Conservation (phyloP, 192 early-diverging fungal species). For the Mycoemilia scoparia region DNA sequence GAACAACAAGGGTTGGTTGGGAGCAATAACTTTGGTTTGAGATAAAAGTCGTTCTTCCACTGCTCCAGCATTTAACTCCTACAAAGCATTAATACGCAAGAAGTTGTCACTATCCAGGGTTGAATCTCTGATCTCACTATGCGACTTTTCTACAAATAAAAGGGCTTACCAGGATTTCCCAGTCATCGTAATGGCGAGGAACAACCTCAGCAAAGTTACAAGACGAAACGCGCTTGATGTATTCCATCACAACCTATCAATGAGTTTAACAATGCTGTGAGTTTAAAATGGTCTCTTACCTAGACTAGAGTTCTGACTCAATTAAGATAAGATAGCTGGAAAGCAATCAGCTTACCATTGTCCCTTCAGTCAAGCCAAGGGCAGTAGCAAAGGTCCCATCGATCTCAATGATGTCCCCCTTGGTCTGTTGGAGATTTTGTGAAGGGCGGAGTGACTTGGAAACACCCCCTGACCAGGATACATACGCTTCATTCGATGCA, state of each 20-base stretch:
- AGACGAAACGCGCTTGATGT: constrained; percentile 32
- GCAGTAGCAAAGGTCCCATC: constrained; percentile 47
- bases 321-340: constrained; percentile 16
- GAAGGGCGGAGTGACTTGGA: constrained; percentile 8
- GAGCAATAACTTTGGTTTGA: constrained; percentile 49
- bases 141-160: constrained; percentile 13
- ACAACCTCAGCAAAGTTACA: constrained; percentile 47
- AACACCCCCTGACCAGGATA: constrained; percentile 22
- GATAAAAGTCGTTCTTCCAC: constrained; percentile 48
- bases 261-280: too few relatives aligned
- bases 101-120: constrained; percentile 6
- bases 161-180: constrained; percentile 73
- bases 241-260: constrained; percentile 40
- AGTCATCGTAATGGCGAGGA: constrained; percentile 52
- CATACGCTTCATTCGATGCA: constrained; percentile 3
- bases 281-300: not conserved
- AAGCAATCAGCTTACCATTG: too few relatives aligned
- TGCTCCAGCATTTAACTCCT: constrained; percentile 55
- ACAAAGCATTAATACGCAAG: constrained; percentile 12
- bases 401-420: constrained; percentile 39
- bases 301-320: not conserved
- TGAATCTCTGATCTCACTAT: not conserved
- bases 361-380: constrained; percentile 42
- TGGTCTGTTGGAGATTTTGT: constrained; percentile 1
- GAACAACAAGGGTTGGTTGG: constrained; percentile 46